Conservation (phyloP, 192 early-diverging fungal species). For the Backusella westeae region DNA sequence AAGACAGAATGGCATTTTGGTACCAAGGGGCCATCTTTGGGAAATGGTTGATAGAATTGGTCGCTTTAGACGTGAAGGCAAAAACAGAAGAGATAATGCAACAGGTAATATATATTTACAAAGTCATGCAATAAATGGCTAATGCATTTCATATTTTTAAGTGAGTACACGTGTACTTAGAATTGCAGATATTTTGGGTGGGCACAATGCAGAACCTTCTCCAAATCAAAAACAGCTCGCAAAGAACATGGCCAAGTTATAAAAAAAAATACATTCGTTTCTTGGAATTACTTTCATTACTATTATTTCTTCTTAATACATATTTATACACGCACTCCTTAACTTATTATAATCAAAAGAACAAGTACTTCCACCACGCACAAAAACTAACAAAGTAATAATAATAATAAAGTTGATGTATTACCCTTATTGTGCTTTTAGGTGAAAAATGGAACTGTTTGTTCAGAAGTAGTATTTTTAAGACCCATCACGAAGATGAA, state of each 20-base stretch:
- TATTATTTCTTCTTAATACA: background rate
- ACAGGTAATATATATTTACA: constrained; percentile 46
- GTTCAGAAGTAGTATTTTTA: no score
- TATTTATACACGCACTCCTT: background rate
- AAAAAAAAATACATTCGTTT: background rate
- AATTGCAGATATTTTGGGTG: constrained; percentile 54
- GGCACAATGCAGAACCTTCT: constrained; percentile 17
- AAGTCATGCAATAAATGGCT: background rate
- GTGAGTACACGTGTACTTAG: constrained; percentile 55
- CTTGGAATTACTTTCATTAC: background rate
- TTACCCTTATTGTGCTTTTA: background rate
- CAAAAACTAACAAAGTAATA: background rate
- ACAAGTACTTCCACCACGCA: background rate
- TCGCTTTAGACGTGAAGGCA: constrained; percentile 77
- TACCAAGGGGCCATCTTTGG: constrained; percentile 67
- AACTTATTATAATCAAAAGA: background rate
- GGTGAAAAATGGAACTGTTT: background rate
- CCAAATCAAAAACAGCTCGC: constrained; percentile 2
- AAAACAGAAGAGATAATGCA: constrained; percentile 81
- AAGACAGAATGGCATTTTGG: constrained; percentile 42
- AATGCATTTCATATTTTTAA: constrained; percentile 5
- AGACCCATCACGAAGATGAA: no score
- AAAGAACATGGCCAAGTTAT: background rate
- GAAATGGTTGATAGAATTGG: constrained; percentile 80
- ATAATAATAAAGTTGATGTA: background rate